Percentiles rank a stretch among this genome's conserved stretches.
Conservation (phyloP, 2,329 filamentous ascomycete genomes). For the Aspergillus sp. region DNA sequence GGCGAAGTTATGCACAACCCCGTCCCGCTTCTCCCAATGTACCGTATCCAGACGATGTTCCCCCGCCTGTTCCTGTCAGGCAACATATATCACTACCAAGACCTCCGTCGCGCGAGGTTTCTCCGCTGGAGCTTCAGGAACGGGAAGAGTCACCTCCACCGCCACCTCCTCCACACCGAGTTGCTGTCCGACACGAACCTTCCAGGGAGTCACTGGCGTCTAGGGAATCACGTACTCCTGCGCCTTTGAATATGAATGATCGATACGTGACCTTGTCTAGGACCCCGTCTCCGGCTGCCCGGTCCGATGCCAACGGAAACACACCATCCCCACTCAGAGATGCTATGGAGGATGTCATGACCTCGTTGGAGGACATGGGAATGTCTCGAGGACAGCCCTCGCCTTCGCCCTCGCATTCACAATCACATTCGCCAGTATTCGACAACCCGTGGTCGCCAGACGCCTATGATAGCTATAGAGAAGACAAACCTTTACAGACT, state of each 20-base stretch:
- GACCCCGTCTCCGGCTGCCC: conserved; percentile 43
- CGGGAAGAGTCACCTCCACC: conserved; percentile 60
- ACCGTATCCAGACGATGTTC: conserved; percentile 4
- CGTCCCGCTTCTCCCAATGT: neutral
- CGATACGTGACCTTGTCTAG: conserved; percentile 34
- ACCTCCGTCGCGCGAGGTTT: conserved; percentile 17
- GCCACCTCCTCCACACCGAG: conserved; percentile 70
- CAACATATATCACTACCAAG: conserved; percentile 7
- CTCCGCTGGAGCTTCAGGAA: conserved; percentile 33
- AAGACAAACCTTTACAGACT: conserved; percentile 26
- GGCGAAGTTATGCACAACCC: conserved; percentile 1
- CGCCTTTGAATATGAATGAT: conserved; percentile 35
- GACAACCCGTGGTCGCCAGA: conserved; percentile 81
- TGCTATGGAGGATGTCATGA: conserved; percentile 98
- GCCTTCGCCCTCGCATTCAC: conserved; percentile 44
- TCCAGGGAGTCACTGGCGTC: conserved; percentile 15
- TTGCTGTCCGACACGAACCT: conserved; percentile 42
- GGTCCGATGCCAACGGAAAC: conserved; percentile 59
- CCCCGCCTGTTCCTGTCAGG: conserved; percentile 7
- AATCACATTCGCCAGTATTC: conserved; percentile 46
- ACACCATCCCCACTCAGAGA: conserved; percentile 89
- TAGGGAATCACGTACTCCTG: conserved; percentile 20
- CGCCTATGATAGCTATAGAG: conserved; percentile 58
- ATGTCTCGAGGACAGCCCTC: conserved; percentile 48
- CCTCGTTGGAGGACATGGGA: conserved; percentile 82